A percentile compares a stretch with the other conserved stretches of the same genome.
phyloP scores from a whole-genome alignment of 176 grass and related monocot species.

The Zoysia japonica region DNA sequence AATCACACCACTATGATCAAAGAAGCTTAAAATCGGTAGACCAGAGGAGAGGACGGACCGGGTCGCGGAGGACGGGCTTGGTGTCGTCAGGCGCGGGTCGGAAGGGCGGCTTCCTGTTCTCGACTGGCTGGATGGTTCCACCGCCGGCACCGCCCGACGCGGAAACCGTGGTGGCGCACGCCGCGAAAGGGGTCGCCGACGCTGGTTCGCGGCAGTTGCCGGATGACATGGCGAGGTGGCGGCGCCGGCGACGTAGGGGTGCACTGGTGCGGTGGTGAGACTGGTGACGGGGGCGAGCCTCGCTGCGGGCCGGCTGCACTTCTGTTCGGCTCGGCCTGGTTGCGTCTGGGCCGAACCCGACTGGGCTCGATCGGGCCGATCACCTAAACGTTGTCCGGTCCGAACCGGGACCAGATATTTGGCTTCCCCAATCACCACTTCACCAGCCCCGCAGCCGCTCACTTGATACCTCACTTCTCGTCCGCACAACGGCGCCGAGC shows the following conservation, averaged over 20 bases:
- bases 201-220: conserved; percentile 2
- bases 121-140: not conserved
- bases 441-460: not conserved
- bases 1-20: not conserved
- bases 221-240: not conserved
- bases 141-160: not conserved
- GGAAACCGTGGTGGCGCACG: not conserved
- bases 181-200: not conserved
- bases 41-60: conserved; percentile 32
- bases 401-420: conserved; percentile 17
- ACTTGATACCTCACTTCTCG: not conserved
- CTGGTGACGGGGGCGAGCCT: not conserved
- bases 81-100: conserved; percentile 63
- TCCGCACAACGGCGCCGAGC: conserved; percentile 33
- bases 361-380: not conserved
- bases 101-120: conserved; percentile 58
- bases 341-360: not conserved
- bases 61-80: conserved; percentile 78
- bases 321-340: not conserved
- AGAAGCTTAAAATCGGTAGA: no score
- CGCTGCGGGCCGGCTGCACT: not conserved
- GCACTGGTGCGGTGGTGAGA: not conserved
- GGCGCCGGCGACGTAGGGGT: not conserved
- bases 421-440: conserved; percentile 25
- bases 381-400: not conserved